phyloP scores from a whole-genome alignment of 495 filamentous ascomycete genomes.

The Jackrogersella multiformis region DNA sequence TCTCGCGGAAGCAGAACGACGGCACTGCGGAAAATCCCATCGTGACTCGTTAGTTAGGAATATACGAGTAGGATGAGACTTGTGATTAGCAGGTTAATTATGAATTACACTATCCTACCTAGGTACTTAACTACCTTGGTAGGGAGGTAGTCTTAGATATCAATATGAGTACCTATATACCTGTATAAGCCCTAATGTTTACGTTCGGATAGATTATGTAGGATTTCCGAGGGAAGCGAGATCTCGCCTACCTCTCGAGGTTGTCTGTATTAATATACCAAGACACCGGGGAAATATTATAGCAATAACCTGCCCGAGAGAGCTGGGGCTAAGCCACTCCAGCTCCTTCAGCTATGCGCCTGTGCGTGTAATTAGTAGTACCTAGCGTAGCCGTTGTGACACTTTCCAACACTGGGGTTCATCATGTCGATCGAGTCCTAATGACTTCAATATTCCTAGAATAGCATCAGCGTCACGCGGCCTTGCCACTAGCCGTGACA shows the following conservation, averaged over 20 bases:
- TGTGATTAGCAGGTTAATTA: not conserved
- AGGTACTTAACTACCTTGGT: no score
- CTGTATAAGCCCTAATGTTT: not conserved
- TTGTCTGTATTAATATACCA: not conserved
- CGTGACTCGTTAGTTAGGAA: not conserved
- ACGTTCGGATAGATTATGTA: not conserved
- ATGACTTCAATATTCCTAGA: not conserved
- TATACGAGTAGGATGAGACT: not conserved
- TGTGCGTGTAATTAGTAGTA: not conserved
- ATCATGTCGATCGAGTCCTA: not conserved
- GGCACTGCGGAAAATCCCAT: not conserved
- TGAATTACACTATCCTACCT: no score
- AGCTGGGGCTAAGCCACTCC: not conserved
- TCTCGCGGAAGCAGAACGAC: not conserved
- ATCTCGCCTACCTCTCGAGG: not conserved
- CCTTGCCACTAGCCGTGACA: not conserved
- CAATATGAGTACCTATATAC: not conserved
- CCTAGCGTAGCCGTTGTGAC: not conserved
- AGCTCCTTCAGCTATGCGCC: slow-evolving; percentile 4
- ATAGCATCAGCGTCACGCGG: not conserved
- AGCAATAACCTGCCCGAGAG: not conserved
- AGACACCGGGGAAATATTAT: not conserved
- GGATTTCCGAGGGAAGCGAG: not conserved
- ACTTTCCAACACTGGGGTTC: not conserved
- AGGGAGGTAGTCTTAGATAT: no score